Evolutionary conservation across 164 flowering plant genomes (phyloP).

Genomic region (Umbilicus rupestris): DNA sequence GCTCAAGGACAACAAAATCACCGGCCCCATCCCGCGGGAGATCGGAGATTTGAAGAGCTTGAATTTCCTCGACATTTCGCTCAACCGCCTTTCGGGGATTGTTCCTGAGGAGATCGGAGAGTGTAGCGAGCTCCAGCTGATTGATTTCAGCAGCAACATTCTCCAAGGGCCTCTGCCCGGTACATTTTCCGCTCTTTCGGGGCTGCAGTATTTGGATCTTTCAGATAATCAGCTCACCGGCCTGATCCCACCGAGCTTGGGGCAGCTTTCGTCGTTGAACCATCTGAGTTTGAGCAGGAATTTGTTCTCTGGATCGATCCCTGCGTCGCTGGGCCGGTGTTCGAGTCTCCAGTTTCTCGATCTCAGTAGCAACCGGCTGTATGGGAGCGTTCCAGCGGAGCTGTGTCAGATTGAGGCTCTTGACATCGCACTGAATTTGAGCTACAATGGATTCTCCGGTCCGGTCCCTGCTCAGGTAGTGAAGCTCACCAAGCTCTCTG

Average conservation of each 20-base stretch:
- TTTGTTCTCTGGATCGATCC: constrained; percentile 48
- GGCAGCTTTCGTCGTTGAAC: constrained; percentile 44
- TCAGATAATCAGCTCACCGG: constrained; percentile 37
- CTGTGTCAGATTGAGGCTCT: constrained; percentile 42
- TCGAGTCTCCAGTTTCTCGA: constrained; percentile 63
- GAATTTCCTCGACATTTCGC: constrained; percentile 46
- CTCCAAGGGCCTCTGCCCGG: constrained; percentile 39
- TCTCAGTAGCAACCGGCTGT: constrained; percentile 50
- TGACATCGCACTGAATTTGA: constrained; percentile 70
- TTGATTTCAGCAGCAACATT: constrained; percentile 39
- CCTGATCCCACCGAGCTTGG: constrained; percentile 46
- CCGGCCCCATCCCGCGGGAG: constrained; percentile 42
- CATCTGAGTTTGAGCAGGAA: constrained; percentile 39
- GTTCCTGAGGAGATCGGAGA: constrained; percentile 47
- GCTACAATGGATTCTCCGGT: constrained; percentile 55
- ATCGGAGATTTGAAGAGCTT: constrained; percentile 36
- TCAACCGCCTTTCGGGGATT: constrained; percentile 34
- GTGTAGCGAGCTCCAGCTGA: constrained; percentile 38
- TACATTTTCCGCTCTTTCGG: constrained; percentile 33
- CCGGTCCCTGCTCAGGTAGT: constrained; percentile 39
- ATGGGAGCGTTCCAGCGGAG: constrained; percentile 48
- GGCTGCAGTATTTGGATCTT: constrained; percentile 42
- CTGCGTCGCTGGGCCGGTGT: constrained; percentile 43
- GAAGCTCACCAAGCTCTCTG: constrained; percentile 40
- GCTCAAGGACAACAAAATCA: constrained; percentile 32